phyloP scores from a whole-genome alignment of 2,329 filamentous ascomycete genomes.

The Diaporthe longicolla region DNA sequence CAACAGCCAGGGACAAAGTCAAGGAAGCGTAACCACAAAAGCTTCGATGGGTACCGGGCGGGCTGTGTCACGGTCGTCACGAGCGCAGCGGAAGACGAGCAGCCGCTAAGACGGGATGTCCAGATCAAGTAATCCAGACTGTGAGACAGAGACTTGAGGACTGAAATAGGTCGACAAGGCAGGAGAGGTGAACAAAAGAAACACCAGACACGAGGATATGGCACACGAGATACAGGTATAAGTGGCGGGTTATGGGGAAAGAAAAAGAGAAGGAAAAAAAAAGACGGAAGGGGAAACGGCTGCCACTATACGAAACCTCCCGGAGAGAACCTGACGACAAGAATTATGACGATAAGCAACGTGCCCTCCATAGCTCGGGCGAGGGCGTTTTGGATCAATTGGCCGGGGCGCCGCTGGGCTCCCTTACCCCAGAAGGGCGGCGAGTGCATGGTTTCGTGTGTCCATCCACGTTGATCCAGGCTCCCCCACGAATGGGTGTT shows the following conservation, averaged over 20 bases:
- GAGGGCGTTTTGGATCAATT: slow-evolving; percentile 21
- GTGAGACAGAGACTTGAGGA: background rate
- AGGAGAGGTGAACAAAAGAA: background rate
- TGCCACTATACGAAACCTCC: background rate
- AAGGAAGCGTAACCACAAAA: slow-evolving; percentile 20
- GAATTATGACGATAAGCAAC: slow-evolving; percentile 11
- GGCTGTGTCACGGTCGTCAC: slow-evolving; percentile 33
- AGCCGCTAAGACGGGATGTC: background rate
- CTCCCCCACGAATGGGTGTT: background rate
- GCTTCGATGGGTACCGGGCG: slow-evolving; percentile 12
- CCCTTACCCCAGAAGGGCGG: background rate
- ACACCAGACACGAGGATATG: background rate
- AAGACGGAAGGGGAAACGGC: slow-evolving; percentile 1
- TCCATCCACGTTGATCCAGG: slow-evolving; percentile 4
- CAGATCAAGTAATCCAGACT: slow-evolving; percentile 17
- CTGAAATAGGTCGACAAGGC: background rate
- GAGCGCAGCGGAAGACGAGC: slow-evolving; percentile 9
- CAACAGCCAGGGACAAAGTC: slow-evolving; percentile 14
- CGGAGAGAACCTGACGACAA: slow-evolving; percentile 9
- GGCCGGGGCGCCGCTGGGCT: slow-evolving; percentile 8
- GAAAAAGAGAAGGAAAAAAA: background rate
- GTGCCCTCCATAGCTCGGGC: slow-evolving; percentile 11
- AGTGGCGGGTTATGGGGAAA: background rate
- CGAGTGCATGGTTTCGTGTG: background rate
- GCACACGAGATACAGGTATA: background rate